These are phyloP conservation scores for Chlorella sp. DNA, from an alignment of 139 green algal species.

Conservation along the genomic window DNA sequence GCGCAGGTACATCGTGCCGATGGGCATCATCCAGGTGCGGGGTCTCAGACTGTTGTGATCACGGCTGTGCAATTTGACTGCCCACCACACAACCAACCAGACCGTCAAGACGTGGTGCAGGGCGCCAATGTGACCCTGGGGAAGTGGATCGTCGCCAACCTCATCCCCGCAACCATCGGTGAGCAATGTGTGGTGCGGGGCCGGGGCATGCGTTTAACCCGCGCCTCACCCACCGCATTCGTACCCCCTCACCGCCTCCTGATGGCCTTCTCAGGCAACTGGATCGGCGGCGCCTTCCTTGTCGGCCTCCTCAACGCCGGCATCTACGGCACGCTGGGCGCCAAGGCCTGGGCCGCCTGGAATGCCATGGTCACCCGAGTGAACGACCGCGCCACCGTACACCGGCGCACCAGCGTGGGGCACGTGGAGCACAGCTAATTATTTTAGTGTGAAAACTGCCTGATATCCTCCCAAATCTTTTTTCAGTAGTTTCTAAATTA, in stretches of 20 bases:
- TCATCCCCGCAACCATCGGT: conserved; percentile 10
- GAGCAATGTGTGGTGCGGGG: neutral
- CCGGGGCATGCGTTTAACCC: neutral
- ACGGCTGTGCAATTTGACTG: too few relatives aligned
- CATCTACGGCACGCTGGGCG: neutral
- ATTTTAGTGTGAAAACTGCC: too few relatives aligned
- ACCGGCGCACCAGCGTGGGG: too few relatives aligned
- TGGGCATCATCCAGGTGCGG: neutral
- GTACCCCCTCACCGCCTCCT: neutral
- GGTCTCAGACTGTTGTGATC: too few relatives aligned
- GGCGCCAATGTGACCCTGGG: neutral
- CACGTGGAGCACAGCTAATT: too few relatives aligned
- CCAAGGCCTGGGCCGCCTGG: neutral
- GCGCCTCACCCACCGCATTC: neutral
- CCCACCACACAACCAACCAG: too few relatives aligned
- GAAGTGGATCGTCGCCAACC: neutral
- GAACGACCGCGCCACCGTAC: neutral
- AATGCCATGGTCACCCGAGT: too few relatives aligned
- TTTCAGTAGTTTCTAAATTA: too few relatives aligned
- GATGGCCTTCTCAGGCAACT: neutral
- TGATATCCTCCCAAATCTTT: too few relatives aligned
- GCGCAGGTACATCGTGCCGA: conserved; percentile 3
- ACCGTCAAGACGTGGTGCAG: too few relatives aligned
- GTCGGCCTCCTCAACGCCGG: neutral
- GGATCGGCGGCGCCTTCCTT: neutral